Base-by-base conservation (phyloP, 2,329 filamentous ascomycete genomes). In the Cadophora sp. region DNA sequence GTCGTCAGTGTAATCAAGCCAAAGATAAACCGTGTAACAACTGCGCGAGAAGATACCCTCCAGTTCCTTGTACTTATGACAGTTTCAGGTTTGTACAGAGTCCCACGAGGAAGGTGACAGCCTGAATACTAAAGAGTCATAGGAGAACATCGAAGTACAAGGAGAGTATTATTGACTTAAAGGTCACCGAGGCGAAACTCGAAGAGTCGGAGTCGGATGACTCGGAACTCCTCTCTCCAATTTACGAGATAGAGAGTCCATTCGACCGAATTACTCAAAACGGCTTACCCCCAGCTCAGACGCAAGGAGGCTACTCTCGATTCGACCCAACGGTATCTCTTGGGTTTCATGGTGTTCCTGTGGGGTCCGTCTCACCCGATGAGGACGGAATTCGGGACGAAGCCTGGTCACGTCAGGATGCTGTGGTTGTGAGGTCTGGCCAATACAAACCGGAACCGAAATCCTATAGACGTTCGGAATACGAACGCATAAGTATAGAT, bases 21-120 rank as follows among this genome's bases (percentile, higher is more conserved):
- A 72, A 68, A 69, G 70, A 73, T 37, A 56, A 67, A 51, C 71
- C 72, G 40, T 75, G 72, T 67, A 71, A 73, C 64, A 73, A 75
- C 46, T 74, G 73, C 59, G 62, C 67, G 26, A 70, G 71, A 59
- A 67, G 73, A 24, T 74, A 67, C 55, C 73, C 73, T 19, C 73
- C 71, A 5, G 73, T 73, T 27, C 66, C 68, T 37, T 75, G 73
- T 64, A 64, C 55, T 8, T 75, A 75, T 66, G 58, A 60, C 34
- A 46, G 58, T 24, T 43, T 60, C 58, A 60, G 37, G 58, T 60
- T 24, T 46, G 58, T 60, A 43, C 40, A 16, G 26, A 60, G 58
- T 60, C 58, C 34, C 58, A 60, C 58, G 31, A 58, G 31, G 11
- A 59, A 22, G 22, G 24, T 22, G 59, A 62, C 26, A 27, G 22